Conservation (phyloP, 1,284 basidiomycete genomes). For the Anthracocystis panici-leucophaei region DNA sequence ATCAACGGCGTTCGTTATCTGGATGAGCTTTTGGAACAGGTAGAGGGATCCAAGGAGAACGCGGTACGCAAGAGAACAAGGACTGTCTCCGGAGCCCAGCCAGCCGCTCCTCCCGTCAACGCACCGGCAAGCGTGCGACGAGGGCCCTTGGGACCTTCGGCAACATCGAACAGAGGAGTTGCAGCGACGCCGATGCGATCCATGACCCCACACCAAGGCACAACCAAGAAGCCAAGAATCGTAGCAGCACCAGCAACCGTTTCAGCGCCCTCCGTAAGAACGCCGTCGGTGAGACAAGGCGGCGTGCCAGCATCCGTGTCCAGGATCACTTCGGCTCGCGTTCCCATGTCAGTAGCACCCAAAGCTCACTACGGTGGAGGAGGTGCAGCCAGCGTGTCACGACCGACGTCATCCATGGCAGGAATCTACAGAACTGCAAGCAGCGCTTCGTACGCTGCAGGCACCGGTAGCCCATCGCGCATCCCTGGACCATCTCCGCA, state of each 20-base stretch:
- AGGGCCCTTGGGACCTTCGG: slow-evolving; percentile 33
- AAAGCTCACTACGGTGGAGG: slow-evolving; percentile 18
- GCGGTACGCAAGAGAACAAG: slow-evolving; percentile 37
- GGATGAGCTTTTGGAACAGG: slow-evolving; percentile 75
- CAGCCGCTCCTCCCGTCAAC: slow-evolving; percentile 25
- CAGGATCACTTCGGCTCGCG: slow-evolving; percentile 32
- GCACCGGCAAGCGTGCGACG: slow-evolving; percentile 35
- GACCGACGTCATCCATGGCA: slow-evolving; percentile 38
- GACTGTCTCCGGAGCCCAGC: slow-evolving; percentile 28
- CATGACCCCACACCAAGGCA: slow-evolving; percentile 33
- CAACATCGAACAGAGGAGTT: slow-evolving; percentile 29
- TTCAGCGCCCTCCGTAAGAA: slow-evolving; percentile 18
- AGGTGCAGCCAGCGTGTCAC: slow-evolving; percentile 22
- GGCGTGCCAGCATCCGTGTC: slow-evolving; percentile 26
- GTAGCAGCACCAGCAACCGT: slow-evolving; percentile 38
- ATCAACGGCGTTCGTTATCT: slow-evolving; percentile 87
- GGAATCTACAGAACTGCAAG: slow-evolving; percentile 31
- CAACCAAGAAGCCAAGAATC: slow-evolving; percentile 42
- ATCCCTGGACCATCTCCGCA: slow-evolving; percentile 38
- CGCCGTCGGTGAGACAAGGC: slow-evolving; percentile 22
- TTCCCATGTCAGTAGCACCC: slow-evolving; percentile 34
- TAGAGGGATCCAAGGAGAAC: slow-evolving; percentile 58
- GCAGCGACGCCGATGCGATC: slow-evolving; percentile 42
- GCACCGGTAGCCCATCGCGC: slow-evolving; percentile 42
- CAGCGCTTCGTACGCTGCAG: slow-evolving; percentile 32